These are phyloP conservation scores for Fraxinus nigra DNA, from an alignment of 305 asterid species.

Conservation along the genomic window DNA sequence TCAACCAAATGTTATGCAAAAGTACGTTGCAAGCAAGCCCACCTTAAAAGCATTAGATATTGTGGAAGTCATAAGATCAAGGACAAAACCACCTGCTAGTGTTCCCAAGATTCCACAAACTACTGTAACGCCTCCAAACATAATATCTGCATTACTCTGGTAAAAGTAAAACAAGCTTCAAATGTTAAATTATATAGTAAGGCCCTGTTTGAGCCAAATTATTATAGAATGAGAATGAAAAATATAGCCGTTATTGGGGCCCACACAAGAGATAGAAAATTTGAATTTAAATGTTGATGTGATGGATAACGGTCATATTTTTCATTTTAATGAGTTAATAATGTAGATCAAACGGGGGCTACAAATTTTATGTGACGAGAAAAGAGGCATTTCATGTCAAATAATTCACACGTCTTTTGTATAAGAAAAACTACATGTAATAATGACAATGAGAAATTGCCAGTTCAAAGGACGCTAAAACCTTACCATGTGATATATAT, in stretches of 20 bases:
- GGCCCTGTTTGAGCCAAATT: no score
- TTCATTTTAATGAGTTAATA: no score
- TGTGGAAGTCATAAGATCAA: constrained; percentile 70
- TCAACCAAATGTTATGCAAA: not conserved
- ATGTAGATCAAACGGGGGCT: no score
- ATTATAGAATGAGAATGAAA: no score
- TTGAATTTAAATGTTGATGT: no score
- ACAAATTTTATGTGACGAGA: not conserved
- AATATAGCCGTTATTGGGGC: no score
- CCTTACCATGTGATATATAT: constrained; percentile 87
- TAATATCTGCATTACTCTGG: constrained; percentile 77
- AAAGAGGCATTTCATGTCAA: not conserved
- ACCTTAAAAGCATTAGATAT: constrained; percentile 89
- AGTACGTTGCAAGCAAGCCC: constrained; percentile 8
- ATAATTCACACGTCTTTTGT: not conserved
- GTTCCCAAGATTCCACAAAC: constrained; percentile 83
- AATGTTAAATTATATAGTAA: constrained; percentile 2
- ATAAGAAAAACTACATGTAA: not conserved
- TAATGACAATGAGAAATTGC: not conserved
- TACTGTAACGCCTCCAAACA: constrained; percentile 89
- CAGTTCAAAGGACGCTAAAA: constrained; percentile 16
- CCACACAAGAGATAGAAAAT: no score
- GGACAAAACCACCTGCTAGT: constrained; percentile 71
- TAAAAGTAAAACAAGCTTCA: constrained; percentile 9
- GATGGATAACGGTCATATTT: no score